Evolutionary conservation across 306 rosid genomes (phyloP).

Genomic region (Urtica urens): DNA sequence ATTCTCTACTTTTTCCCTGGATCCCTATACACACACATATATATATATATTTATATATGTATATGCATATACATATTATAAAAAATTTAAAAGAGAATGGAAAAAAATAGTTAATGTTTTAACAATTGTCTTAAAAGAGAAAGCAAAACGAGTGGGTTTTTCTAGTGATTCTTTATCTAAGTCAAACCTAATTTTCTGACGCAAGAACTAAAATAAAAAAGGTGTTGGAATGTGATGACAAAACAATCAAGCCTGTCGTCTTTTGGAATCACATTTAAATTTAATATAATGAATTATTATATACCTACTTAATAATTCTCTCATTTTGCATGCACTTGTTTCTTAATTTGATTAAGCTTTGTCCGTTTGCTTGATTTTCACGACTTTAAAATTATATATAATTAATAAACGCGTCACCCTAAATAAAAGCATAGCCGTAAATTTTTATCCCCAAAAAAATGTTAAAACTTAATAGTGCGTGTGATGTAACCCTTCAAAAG

Average conservation of each 20-base stretch:
- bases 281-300: neutral
- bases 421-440: conserved; percentile 22
- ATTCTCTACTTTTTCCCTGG: neutral
- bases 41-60: too few species aligned
- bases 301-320: neutral
- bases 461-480: conserved; percentile 2
- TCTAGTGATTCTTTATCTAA: neutral
- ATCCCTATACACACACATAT: too few species aligned
- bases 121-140: neutral
- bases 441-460: conserved; percentile 8
- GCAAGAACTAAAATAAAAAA: neutral
- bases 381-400: neutral
- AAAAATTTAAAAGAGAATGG: neutral
- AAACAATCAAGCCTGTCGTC: conserved; percentile 17
- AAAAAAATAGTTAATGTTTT: too few species aligned
- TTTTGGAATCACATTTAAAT: neutral
- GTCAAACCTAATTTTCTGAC: conserved; percentile 19
- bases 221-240: conserved; percentile 7
- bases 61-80: too few species aligned
- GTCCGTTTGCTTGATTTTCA: conserved; percentile 12
- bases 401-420: conserved; percentile 12
- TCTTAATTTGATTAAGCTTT: neutral
- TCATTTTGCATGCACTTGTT: conserved; percentile 7
- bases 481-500: conserved; percentile 21
- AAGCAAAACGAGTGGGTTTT: neutral